Percentiles rank a stretch among this genome's conserved stretches.
Evolutionary conservation across 148 eudicot species (phyloP).

Genomic region (Fagopyrum homotropicum): DNA sequence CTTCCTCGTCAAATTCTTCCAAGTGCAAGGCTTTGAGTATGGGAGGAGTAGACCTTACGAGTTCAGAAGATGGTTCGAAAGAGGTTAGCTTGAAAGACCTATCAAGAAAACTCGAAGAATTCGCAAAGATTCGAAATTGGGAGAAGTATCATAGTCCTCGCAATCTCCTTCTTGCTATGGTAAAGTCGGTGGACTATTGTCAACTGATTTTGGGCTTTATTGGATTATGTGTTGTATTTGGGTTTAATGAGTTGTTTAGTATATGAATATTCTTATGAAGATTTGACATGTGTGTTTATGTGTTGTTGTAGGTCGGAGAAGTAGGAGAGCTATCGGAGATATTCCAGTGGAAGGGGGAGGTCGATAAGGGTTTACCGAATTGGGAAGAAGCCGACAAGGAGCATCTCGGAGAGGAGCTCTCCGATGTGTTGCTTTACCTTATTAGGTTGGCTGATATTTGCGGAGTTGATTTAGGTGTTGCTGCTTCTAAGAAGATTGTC

Average conservation of each 20-base stretch:
- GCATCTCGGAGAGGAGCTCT: constrained; percentile 63
- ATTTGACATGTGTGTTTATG: neutral
- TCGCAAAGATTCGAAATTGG: constrained; percentile 61
- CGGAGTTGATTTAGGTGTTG: constrained; percentile 68
- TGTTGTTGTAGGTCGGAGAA: constrained; percentile 56
- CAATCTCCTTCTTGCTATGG: constrained; percentile 67
- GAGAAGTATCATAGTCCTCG: constrained; percentile 73
- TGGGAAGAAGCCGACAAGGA: constrained; percentile 54
- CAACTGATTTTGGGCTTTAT: too few relatives aligned
- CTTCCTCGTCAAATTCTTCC: neutral
- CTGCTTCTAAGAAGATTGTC: constrained; percentile 54
- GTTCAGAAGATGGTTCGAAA: constrained; percentile 13
- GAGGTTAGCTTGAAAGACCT: constrained; percentile 65
- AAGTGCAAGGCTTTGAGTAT: neutral
- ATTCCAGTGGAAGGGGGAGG: constrained; percentile 91
- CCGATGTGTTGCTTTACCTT: constrained; percentile 67
- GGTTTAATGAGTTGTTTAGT: too few relatives aligned
- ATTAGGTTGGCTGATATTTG: constrained; percentile 64
- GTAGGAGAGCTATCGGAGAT: constrained; percentile 80
- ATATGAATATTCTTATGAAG: neutral
- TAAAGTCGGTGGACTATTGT: constrained; percentile 8
- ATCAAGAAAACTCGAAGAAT: constrained; percentile 41
- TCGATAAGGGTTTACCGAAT: constrained; percentile 51
- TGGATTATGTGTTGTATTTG: too few relatives aligned
- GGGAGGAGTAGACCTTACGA: neutral